phyloP scores from a whole-genome alignment of 495 filamentous ascomycete species.

The Penicillium fimorum region DNA sequence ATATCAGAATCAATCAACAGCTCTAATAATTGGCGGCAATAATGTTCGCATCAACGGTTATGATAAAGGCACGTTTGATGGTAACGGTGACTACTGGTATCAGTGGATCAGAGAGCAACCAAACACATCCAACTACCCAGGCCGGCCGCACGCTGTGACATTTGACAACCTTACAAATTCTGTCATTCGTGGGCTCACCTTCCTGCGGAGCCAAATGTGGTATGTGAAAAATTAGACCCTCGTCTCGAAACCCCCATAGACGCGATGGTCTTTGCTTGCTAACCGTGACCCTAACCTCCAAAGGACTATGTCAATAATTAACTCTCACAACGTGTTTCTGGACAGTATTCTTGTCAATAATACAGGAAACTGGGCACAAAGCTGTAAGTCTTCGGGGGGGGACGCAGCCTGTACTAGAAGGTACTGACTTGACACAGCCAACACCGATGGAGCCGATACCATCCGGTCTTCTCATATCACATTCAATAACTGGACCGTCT shows the following conservation, averaged over 20 bases:
- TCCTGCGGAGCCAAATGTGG: conserved; percentile 49
- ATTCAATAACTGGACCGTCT: conserved; percentile 35
- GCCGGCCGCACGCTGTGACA: conserved; percentile 42
- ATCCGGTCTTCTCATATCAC: conserved; percentile 32
- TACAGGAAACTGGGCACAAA: conserved; percentile 22
- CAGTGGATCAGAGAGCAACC: conserved; percentile 22
- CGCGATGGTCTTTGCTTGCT: background rate
- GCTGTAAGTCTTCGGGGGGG: conserved; percentile 6
- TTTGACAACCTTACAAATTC: conserved; percentile 37
- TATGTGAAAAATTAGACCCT: conserved; percentile 9
- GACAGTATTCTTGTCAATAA: conserved; percentile 45
- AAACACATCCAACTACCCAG: conserved; percentile 42
- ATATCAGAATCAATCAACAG: conserved; percentile 51
- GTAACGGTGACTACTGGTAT: conserved; percentile 49
- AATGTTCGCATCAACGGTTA: conserved; percentile 40
- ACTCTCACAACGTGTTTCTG: conserved; percentile 34
- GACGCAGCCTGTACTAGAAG: no score
- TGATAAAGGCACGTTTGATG: conserved; percentile 42
- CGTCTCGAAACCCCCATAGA: background rate
- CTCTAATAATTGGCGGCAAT: conserved; percentile 45
- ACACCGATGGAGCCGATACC: conserved; percentile 43
- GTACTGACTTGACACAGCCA: conserved; percentile 19
- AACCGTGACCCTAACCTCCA: background rate
- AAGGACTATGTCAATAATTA: conserved; percentile 36
- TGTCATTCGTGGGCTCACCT: conserved; percentile 32